Evolutionary conservation across 1,284 basidiomycete species (phyloP).

Genomic region (Leccinum pachyderme): DNA sequence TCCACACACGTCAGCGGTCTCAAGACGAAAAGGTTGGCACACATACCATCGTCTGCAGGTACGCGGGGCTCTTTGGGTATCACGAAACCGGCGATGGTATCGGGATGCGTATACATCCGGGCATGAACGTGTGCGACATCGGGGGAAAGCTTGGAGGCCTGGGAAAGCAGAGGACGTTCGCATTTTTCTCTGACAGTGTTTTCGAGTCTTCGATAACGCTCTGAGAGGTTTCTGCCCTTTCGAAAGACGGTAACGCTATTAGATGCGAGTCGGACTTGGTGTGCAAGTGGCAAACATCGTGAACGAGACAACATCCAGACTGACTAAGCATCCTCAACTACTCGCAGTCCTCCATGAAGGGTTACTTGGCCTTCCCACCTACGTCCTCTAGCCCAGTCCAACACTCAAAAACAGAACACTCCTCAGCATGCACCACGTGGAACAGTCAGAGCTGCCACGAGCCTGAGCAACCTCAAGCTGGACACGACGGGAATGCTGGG

Average conservation of each 20-base stretch:
- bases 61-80: constrained; percentile 59
- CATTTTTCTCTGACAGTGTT: constrained; percentile 48
- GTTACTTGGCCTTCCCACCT: constrained; percentile 29
- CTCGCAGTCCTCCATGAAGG: constrained; percentile 18
- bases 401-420: background rate
- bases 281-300: background rate
- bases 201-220: constrained; percentile 55
- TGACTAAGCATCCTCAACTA: background rate
- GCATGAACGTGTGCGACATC: background rate
- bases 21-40: background rate
- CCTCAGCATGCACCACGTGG: constrained; percentile 4
- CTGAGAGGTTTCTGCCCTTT: constrained; percentile 49
- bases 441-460: background rate
- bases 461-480: background rate
- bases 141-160: background rate
- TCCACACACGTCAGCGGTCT: constrained; percentile 27
- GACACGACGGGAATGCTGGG: background rate
- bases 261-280: constrained; percentile 12
- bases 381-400: background rate
- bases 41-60: constrained; percentile 59
- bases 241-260: background rate
- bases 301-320: background rate
- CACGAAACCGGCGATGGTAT: constrained; percentile 46
- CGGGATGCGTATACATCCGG: constrained; percentile 8
- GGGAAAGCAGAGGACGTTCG: constrained; percentile 21